These are phyloP conservation scores for Delonix regia DNA, from an alignment of 306 rosid species.

Conservation along the genomic window DNA sequence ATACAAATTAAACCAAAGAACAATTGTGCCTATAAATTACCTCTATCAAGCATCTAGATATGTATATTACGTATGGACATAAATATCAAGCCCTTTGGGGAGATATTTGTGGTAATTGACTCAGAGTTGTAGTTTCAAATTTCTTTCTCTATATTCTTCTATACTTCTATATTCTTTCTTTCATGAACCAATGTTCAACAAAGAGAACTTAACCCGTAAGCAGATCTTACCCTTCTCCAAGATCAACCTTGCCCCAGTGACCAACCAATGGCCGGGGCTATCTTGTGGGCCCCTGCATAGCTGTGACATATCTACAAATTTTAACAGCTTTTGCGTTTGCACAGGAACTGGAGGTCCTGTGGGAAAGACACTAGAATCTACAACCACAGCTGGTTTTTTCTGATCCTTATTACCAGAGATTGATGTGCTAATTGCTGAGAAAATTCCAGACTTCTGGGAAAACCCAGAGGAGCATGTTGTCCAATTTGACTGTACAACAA, in stretches of 20 bases:
- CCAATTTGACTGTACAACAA: slow-evolving; percentile 66
- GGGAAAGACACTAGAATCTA: slow-evolving; percentile 85
- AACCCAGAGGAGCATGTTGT: slow-evolving; percentile 49
- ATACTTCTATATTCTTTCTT: neutral
- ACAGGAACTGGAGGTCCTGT: slow-evolving; percentile 79
- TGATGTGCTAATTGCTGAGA: slow-evolving; percentile 70
- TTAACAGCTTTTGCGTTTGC: slow-evolving; percentile 65
- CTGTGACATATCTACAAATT: slow-evolving; percentile 67
- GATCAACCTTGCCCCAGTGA: slow-evolving; percentile 73
- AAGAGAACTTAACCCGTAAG: slow-evolving; percentile 75
- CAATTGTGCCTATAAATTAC: neutral
- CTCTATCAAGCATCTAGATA: neutral
- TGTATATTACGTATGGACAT: neutral
- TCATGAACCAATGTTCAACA: slow-evolving; percentile 54
- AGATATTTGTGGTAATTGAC: neutral
- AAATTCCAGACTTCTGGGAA: slow-evolving; percentile 65
- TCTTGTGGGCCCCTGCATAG: slow-evolving; percentile 77
- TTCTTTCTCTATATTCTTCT: neutral
- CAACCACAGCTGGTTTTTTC: slow-evolving; percentile 49
- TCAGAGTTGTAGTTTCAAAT: neutral
- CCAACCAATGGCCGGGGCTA: slow-evolving; percentile 92
- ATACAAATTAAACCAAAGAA: neutral
- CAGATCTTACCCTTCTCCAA: slow-evolving; percentile 80
- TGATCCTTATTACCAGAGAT: slow-evolving; percentile 52
- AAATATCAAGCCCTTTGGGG: neutral